Evolutionary conservation across 1,139 yeast species (phyloP).

Genomic region (Magnusiomyces sp.): DNA sequence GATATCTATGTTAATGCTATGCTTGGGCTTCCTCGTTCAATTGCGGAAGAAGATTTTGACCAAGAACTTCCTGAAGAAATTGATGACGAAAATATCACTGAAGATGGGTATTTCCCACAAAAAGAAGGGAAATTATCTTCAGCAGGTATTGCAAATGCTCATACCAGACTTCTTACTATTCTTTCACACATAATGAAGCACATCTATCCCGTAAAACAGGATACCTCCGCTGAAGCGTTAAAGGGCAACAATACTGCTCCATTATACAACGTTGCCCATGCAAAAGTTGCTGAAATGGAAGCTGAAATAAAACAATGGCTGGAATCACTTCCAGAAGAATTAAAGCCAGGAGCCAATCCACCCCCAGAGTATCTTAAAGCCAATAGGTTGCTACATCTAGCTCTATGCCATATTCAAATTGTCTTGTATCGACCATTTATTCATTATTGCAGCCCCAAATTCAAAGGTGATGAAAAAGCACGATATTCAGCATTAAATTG

Average conservation of each 20-base stretch:
- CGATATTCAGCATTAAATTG: slow-evolving; percentile 76
- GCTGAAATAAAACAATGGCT: slow-evolving; percentile 68
- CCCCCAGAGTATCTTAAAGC: slow-evolving; percentile 67
- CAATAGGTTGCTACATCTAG: slow-evolving; percentile 64
- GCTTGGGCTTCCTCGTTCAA: slow-evolving; percentile 71
- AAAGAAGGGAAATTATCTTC: slow-evolving; percentile 47
- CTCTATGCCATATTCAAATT: slow-evolving; percentile 77
- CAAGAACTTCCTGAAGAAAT: slow-evolving; percentile 79
- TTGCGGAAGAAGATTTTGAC: slow-evolving; percentile 71
- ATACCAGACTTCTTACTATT: slow-evolving; percentile 62
- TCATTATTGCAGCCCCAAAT: slow-evolving; percentile 56
- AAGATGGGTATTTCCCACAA: slow-evolving; percentile 39
- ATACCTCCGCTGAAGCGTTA: slow-evolving; percentile 17
- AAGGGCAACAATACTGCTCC: slow-evolving; percentile 12
- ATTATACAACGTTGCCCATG: slow-evolving; percentile 37
- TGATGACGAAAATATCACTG: slow-evolving; percentile 81
- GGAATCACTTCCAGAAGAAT: slow-evolving; percentile 59
- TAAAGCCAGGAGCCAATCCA: slow-evolving; percentile 59
- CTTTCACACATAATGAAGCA: slow-evolving; percentile 47
- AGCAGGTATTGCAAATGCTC: slow-evolving; percentile 77
- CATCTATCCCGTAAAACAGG: slow-evolving; percentile 46
- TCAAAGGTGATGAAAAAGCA: slow-evolving; percentile 41
- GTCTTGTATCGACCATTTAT: slow-evolving; percentile 86
- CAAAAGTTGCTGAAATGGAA: slow-evolving; percentile 66
- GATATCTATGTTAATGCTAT: slow-evolving; percentile 86